Percentiles rank a stretch among this genome's conserved stretches.
These are phyloP conservation scores for Nicotiana sylvestris DNA, from an alignment of 257 asterid species.

Conservation along the genomic window DNA sequence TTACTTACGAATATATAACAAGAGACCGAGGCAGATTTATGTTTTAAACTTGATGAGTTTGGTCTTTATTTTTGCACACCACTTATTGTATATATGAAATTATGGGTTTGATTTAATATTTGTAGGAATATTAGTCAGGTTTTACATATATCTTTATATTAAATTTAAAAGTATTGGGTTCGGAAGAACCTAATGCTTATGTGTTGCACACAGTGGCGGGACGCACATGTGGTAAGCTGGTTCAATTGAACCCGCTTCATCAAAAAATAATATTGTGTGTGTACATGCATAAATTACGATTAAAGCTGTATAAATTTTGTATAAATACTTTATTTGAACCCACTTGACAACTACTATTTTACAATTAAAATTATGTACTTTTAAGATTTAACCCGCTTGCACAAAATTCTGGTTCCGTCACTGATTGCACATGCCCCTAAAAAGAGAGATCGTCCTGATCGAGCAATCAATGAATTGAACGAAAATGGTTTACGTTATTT, in stretches of 20 bases:
- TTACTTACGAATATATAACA: background rate
- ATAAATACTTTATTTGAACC: no score
- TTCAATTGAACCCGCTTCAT: no score
- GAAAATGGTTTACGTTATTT: background rate
- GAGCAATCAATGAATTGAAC: background rate
- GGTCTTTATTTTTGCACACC: background rate
- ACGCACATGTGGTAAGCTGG: no score
- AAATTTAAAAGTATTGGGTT: background rate
- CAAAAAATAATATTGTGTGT: no score
- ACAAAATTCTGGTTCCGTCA: no score
- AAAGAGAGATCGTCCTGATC: background rate
- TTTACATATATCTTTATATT: background rate
- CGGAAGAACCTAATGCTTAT: background rate
- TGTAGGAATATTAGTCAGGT: background rate
- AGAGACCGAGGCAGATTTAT: background rate
- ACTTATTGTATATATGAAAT: background rate
- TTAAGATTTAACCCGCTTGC: no score
- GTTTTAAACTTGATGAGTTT: background rate
- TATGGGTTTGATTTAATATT: background rate
- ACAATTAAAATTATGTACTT: no score
- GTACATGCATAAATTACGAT: no score
- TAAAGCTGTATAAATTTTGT: no score
- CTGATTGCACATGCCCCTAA: background rate
- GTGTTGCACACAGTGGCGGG: no score
- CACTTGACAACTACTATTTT: no score